phyloP scores from a whole-genome alignment of 257 asterid genomes.

The Solanum chiquidenum region DNA sequence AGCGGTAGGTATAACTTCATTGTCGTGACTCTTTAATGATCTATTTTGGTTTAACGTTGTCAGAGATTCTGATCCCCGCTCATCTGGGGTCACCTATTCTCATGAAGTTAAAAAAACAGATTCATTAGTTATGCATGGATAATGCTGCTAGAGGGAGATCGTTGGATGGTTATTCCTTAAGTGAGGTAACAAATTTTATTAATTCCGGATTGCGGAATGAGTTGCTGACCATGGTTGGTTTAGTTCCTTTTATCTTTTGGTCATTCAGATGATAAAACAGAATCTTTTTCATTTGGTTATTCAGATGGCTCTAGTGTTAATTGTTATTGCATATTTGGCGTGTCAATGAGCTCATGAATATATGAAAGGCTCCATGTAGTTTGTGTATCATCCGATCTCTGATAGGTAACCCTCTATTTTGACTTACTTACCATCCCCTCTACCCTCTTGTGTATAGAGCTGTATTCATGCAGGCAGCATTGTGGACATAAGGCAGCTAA shows the following conservation, averaged over 20 bases:
- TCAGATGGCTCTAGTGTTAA: slow-evolving; percentile 15
- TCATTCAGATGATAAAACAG: not conserved
- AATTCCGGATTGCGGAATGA: slow-evolving; percentile 7
- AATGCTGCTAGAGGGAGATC: slow-evolving; percentile 29
- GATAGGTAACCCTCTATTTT: slow-evolving; percentile 6
- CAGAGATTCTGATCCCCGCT: slow-evolving; percentile 10
- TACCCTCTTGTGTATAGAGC: slow-evolving; percentile 4
- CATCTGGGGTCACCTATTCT: slow-evolving; percentile 9
- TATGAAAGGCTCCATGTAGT: slow-evolving; percentile 1
- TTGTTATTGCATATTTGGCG: slow-evolving; percentile 11
- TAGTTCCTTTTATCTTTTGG: slow-evolving; percentile 12
- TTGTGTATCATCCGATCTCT: not conserved
- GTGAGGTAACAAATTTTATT: slow-evolving; percentile 30
- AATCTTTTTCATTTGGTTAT: slow-evolving; percentile 2
- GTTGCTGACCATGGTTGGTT: slow-evolving; percentile 2
- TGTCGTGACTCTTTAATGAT: slow-evolving; percentile 15
- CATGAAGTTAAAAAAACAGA: slow-evolving; percentile 11
- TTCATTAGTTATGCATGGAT: slow-evolving; percentile 21
- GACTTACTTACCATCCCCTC: slow-evolving; percentile 2
- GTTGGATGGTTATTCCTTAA: slow-evolving; percentile 1
- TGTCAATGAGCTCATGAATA: slow-evolving; percentile 14
- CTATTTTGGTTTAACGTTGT: slow-evolving; percentile 1
- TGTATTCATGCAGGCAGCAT: slow-evolving; percentile 3
- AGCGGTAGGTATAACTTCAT: slow-evolving; percentile 61
- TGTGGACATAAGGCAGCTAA: slow-evolving; percentile 4